Evolutionary conservation across 306 rosid genomes (phyloP).

Genomic region (Malus fusca): DNA sequence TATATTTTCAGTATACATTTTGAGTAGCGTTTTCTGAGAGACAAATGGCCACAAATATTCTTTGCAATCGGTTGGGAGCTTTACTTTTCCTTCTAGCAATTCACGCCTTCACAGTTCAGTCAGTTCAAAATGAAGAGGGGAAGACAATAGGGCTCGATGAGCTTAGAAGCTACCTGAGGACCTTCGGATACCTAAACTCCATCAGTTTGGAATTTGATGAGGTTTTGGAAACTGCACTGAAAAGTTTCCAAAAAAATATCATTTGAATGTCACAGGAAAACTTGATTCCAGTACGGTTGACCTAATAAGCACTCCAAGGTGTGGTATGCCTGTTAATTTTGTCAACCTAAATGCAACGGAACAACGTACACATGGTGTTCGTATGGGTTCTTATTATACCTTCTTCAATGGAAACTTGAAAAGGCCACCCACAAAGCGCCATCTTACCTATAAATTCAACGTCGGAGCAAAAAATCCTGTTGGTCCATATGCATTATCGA

Average conservation of each 20-base stretch:
- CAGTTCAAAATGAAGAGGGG: neutral
- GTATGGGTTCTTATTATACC: neutral
- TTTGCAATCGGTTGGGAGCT: neutral
- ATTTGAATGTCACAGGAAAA: slow-evolving; percentile 6
- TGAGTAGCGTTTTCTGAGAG: neutral
- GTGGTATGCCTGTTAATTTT: slow-evolving; percentile 6
- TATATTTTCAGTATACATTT: neutral
- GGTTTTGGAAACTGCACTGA: neutral
- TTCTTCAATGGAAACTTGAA: neutral
- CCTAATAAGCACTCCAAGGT: neutral
- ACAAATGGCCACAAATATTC: neutral
- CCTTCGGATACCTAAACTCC: slow-evolving; percentile 1
- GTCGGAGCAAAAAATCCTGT: neutral
- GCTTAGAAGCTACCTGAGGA: neutral
- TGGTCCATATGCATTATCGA: neutral
- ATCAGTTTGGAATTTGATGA: neutral
- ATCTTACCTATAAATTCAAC: neutral
- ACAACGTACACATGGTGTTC: neutral
- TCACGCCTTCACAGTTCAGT: neutral
- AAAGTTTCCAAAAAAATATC: neutral
- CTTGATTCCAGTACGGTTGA: neutral
- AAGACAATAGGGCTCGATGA: neutral
- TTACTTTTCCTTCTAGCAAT: neutral
- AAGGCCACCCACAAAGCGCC: slow-evolving; percentile 4
- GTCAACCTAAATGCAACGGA: neutral